These are phyloP conservation scores for Trichosporon ovoides DNA, from an alignment of 1,284 basidiomycete genomes.

Conservation along the genomic window DNA sequence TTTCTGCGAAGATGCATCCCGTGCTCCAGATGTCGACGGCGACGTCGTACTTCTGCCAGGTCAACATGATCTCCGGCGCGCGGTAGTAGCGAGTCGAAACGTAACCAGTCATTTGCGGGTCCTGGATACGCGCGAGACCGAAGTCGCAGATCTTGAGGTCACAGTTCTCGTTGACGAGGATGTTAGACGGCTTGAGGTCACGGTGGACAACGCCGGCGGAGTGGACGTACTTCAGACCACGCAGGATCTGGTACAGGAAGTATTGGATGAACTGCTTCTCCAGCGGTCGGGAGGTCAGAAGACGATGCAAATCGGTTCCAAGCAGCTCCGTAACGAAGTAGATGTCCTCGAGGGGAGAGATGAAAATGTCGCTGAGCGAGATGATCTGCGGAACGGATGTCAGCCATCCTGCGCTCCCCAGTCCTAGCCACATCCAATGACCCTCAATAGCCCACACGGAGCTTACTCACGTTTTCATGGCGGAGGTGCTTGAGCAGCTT, in stretches of 20 bases:
- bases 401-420: background rate
- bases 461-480: constrained; percentile 90
- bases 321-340: constrained; percentile 99
- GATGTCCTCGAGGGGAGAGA: constrained; percentile 95
- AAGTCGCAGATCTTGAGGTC: constrained; percentile 99
- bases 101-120: constrained; percentile 99
- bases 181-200: constrained; percentile 99
- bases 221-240: constrained; percentile 98
- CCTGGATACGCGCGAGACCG: constrained; percentile 81
- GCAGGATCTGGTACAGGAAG: constrained; percentile 97
- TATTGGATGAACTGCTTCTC: constrained; percentile 99
- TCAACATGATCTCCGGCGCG: constrained; percentile 99
- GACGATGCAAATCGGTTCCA: constrained; percentile 93
- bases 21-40: constrained; percentile 99
- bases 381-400: constrained; percentile 65
- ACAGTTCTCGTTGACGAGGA: constrained; percentile 99
- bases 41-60: constrained; percentile 99
- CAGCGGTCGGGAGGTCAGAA: constrained; percentile 90
- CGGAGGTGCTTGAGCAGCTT: constrained; percentile 98
- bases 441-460: too few relatives aligned
- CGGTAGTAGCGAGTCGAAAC: constrained; percentile 98
- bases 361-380: constrained; percentile 97
- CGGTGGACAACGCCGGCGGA: constrained; percentile 98
- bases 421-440: too few relatives aligned
- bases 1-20: constrained; percentile 99